These are phyloP conservation scores for Kalmusia sp. DNA, from an alignment of 2,329 filamentous ascomycete species.

Conservation along the genomic window DNA sequence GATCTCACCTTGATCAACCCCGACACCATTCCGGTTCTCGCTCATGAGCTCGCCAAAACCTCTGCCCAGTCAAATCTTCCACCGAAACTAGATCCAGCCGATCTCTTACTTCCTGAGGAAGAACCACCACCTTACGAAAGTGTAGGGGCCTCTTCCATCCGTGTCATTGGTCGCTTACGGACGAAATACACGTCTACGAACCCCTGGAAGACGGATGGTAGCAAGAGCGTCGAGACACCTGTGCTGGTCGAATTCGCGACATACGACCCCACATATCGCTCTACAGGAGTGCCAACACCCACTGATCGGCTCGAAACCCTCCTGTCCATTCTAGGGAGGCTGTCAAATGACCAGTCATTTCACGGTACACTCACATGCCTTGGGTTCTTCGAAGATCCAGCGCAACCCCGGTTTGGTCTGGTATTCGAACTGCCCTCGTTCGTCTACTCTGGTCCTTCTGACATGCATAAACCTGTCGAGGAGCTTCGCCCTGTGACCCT, in stretches of 20 bases:
- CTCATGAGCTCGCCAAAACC: slow-evolving; percentile 19
- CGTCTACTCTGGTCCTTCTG: slow-evolving; percentile 55
- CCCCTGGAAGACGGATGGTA: slow-evolving; percentile 47
- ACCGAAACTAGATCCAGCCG: slow-evolving; percentile 51
- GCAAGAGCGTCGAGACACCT: slow-evolving; percentile 53
- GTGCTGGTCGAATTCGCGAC: slow-evolving; percentile 74
- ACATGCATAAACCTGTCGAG: slow-evolving; percentile 56
- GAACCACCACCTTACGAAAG: slow-evolving; percentile 58
- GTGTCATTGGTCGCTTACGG: slow-evolving; percentile 54
- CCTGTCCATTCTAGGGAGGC: slow-evolving; percentile 37
- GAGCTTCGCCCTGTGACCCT: slow-evolving; percentile 53
- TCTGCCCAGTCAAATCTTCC: slow-evolving; percentile 43
- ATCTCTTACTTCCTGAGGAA: slow-evolving; percentile 54
- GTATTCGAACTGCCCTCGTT: slow-evolving; percentile 74
- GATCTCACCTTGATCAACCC: slow-evolving; percentile 54
- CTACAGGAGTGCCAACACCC: slow-evolving; percentile 55
- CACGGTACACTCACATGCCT: slow-evolving; percentile 62
- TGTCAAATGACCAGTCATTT: slow-evolving; percentile 41
- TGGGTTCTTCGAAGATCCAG: slow-evolving; percentile 78
- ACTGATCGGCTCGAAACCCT: slow-evolving; percentile 54
- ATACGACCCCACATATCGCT: slow-evolving; percentile 56
- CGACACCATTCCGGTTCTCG: slow-evolving; percentile 35
- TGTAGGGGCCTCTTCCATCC: slow-evolving; percentile 52
- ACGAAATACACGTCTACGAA: slow-evolving; percentile 44
- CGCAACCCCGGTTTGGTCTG: slow-evolving; percentile 72